Evolutionary conservation across 1,139 yeast species (phyloP).

Genomic region (Taphrina deformans): DNA sequence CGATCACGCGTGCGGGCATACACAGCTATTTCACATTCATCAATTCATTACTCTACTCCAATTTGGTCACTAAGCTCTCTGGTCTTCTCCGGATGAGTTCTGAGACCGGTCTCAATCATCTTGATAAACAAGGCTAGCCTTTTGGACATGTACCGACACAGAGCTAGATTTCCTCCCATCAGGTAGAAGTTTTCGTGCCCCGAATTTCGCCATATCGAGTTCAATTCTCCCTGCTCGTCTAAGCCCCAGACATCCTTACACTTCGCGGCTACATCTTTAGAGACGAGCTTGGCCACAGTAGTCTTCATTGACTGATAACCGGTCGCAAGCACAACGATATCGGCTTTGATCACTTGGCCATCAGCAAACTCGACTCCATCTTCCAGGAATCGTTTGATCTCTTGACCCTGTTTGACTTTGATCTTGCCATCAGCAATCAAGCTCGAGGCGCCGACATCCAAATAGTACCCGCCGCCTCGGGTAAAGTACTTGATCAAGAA

Average conservation of each 20-base stretch:
- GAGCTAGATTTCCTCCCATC: slow-evolving; percentile 40
- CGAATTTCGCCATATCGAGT: slow-evolving; percentile 39
- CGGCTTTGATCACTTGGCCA: slow-evolving; percentile 47
- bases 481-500: slow-evolving; percentile 43
- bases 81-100: neutral
- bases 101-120: slow-evolving; percentile 40
- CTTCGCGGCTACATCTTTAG: slow-evolving; percentile 45
- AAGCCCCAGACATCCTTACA: slow-evolving; percentile 42
- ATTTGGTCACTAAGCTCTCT: neutral
- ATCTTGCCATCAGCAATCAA: slow-evolving; percentile 49
- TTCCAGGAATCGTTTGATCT: slow-evolving; percentile 46
- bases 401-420: slow-evolving; percentile 47
- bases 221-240: slow-evolving; percentile 41
- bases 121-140: slow-evolving; percentile 41
- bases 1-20: no score
- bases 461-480: slow-evolving; percentile 53
- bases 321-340: slow-evolving; percentile 51
- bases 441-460: slow-evolving; percentile 51
- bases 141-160: slow-evolving; percentile 40
- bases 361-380: slow-evolving; percentile 49
- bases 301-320: slow-evolving; percentile 52
- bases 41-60: neutral
- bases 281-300: slow-evolving; percentile 48
- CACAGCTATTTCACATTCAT: neutral
- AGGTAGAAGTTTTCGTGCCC: slow-evolving; percentile 40